Evolutionary conservation across 768 basidiomycete genomes (phyloP).

Genomic region (Suillus occidentalis): DNA sequence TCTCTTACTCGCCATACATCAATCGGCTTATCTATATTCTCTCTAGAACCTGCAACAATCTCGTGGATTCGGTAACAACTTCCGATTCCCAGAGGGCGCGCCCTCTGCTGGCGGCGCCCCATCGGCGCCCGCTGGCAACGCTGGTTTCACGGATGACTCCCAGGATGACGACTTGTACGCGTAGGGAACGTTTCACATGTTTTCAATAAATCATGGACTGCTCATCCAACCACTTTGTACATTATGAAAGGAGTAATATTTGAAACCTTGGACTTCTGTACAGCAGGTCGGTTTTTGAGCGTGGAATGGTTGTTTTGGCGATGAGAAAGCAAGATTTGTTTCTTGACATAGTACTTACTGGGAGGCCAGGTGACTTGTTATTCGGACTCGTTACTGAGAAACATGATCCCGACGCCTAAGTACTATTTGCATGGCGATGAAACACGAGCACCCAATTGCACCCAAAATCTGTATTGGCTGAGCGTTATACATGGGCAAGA

Average conservation of each 20-base stretch:
- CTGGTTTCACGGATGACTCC: constrained; percentile 81
- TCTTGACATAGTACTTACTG: constrained; percentile 9
- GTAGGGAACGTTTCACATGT: constrained; percentile 30
- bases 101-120: constrained; percentile 35
- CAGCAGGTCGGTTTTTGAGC: neutral
- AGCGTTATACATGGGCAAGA: neutral
- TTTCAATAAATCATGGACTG: constrained; percentile 2
- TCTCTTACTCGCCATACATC: neutral
- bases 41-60: constrained; percentile 86
- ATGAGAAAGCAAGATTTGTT: constrained; percentile 10
- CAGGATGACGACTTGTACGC: constrained; percentile 93
- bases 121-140: constrained; percentile 56
- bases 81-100: constrained; percentile 94
- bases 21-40: constrained; percentile 12
- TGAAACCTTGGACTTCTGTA: neutral
- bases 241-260: constrained; percentile 6
- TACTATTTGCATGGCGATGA: constrained; percentile 26
- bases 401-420: constrained; percentile 13
- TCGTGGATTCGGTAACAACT: constrained; percentile 89
- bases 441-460: constrained; percentile 25
- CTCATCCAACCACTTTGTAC: neutral
- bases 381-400: neutral
- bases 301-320: neutral
- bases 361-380: constrained; percentile 11
- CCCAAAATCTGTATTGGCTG: constrained; percentile 17